Base-by-base conservation (phyloP, 139 green algal species). In the Volvox reticuliferus region DNA sequence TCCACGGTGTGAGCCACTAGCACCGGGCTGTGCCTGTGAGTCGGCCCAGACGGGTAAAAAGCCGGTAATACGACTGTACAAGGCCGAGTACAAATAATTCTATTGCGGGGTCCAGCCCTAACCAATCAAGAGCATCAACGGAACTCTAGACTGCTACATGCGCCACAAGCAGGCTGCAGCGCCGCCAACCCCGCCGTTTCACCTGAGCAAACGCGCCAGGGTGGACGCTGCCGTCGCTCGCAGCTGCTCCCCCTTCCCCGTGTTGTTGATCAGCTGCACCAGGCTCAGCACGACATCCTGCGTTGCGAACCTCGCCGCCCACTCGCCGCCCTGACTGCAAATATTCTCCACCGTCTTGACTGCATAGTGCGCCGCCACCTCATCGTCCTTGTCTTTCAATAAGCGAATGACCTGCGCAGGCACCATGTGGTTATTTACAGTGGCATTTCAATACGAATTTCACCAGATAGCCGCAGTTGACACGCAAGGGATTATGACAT, bases 301-400 rank as follows among this genome's bases (percentile, higher is more conserved):
- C 30, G 67, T 93, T 33, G 93, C 92, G 62, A 99, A 97, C 36
- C 92, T 91, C 12, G 78, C 50, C 16, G 95, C 95, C 97, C 97
- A 99, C 67, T 95, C 93, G 12, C 96, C 96, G 16, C 95, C 95
- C 89, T 97, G 94, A 84, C 95, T 97, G 83, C 90, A 93, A 35
- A 99, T 96, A 94, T 99, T 99, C 93, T 99, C 98, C 20, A 99
- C 96, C 1, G 97, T 98, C 94, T 99, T 99, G 18, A 96, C 95
- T 0, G 98, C 98, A 86, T 99, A 99, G 92, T 99, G 98, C 93
- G 97, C 94, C 26, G 94, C 94, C 32, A 98, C 92, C 82, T 98
- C 95, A 90, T 99, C 97, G 91, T 98, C 96, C 17, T 95, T 95
- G 16, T 91, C 88, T 88, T 93, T 92, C 24, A 99, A 92, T 94